Conservation (phyloP, 129 eudicot genomes). For the Glebionis coronaria region DNA sequence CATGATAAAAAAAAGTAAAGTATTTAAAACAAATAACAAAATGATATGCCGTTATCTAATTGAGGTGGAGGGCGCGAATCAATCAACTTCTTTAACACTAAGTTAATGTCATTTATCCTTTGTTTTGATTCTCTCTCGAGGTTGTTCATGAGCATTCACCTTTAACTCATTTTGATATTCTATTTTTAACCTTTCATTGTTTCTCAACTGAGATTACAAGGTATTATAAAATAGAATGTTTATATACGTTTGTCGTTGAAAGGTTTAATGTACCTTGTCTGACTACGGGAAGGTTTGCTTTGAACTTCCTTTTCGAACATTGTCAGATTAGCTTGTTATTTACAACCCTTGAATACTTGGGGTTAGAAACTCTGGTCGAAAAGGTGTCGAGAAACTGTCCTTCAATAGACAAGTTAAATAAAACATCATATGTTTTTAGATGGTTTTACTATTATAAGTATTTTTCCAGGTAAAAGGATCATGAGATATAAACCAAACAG, state of each 20-base stretch:
- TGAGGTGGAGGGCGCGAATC: too few relatives aligned
- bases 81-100: too few relatives aligned
- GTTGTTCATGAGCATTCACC: too few relatives aligned
- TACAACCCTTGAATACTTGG: conserved; percentile 54
- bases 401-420: conserved; percentile 24
- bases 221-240: not conserved
- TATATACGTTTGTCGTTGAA: not conserved
- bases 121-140: too few relatives aligned
- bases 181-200: conserved; percentile 80
- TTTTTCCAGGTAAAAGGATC: conserved; percentile 33
- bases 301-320: conserved; percentile 61
- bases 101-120: too few relatives aligned
- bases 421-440: conserved; percentile 25
- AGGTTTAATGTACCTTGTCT: conserved; percentile 60
- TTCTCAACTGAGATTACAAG: not conserved
- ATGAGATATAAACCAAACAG: conserved; percentile 71
- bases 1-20: too few relatives aligned
- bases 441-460: not conserved
- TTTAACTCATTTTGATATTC: not conserved
- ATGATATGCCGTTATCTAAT: too few relatives aligned
- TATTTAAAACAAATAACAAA: too few relatives aligned
- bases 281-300: conserved; percentile 76
- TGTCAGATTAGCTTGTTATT: conserved; percentile 46
- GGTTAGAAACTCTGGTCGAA: too few relatives aligned
- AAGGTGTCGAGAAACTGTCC: too few relatives aligned